Conservation (phyloP, 1,284 basidiomycete genomes). For the Fomes fomentarius region DNA sequence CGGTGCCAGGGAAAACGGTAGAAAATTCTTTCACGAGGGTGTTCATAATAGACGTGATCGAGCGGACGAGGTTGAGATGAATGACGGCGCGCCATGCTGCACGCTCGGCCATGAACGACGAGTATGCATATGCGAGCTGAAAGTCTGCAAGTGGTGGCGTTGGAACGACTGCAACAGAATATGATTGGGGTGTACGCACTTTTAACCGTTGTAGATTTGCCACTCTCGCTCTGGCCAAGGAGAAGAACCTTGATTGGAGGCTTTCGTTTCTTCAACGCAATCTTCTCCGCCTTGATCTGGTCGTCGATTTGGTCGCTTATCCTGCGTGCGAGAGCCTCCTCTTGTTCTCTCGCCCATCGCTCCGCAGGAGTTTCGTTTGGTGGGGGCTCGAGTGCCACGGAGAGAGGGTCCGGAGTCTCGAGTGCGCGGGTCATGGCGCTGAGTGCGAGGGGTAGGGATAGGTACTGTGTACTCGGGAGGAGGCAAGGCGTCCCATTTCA, state of each 20-base stretch:
- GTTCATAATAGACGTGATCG: slow-evolving; percentile 57
- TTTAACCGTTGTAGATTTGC: slow-evolving; percentile 67
- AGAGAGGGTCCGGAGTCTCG: slow-evolving; percentile 53
- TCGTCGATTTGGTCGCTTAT: slow-evolving; percentile 72
- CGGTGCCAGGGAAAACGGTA: background rate
- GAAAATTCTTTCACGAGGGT: slow-evolving; percentile 46
- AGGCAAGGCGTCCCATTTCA: slow-evolving; percentile 1
- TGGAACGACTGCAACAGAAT: background rate
- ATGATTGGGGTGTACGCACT: slow-evolving; percentile 44
- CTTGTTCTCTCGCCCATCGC: slow-evolving; percentile 51
- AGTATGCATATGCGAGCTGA: slow-evolving; percentile 42
- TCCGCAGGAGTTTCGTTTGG: slow-evolving; percentile 57
- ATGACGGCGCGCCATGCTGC: slow-evolving; percentile 64
- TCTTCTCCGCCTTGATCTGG: slow-evolving; percentile 57
- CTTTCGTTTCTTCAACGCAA: slow-evolving; percentile 54
- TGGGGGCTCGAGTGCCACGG: slow-evolving; percentile 59
- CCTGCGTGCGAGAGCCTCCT: slow-evolving; percentile 61
- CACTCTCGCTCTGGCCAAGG: slow-evolving; percentile 46
- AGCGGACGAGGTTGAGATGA: slow-evolving; percentile 66
- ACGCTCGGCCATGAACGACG: slow-evolving; percentile 57
- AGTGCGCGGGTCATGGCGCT: slow-evolving; percentile 22
- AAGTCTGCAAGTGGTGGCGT: slow-evolving; percentile 36
- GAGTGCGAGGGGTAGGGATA: background rate
- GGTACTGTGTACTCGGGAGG: slow-evolving; percentile 1
- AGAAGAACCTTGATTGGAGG: slow-evolving; percentile 61